phyloP scores from a whole-genome alignment of 768 basidiomycete genomes.

The Boletus eberwhitei region DNA sequence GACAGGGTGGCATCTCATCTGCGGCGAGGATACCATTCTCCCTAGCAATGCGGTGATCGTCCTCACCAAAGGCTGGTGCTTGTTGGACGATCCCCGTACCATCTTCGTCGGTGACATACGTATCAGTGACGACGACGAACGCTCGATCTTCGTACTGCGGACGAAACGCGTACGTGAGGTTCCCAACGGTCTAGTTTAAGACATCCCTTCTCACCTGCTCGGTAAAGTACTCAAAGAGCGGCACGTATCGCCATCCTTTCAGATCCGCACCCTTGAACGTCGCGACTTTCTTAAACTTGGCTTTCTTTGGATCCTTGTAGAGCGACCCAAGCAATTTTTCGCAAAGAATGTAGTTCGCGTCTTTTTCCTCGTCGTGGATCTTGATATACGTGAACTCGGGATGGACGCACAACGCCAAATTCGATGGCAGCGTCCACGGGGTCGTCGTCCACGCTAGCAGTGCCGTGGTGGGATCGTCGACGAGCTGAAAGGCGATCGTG shows the following conservation, averaged over 20 bases:
- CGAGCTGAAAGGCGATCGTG: slow-evolving; percentile 88
- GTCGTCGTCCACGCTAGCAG: slow-evolving; percentile 98
- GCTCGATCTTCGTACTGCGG: slow-evolving; percentile 84
- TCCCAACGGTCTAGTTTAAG: neutral
- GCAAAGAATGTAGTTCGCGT: slow-evolving; percentile 88
- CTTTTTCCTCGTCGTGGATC: slow-evolving; percentile 84
- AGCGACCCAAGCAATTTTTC: slow-evolving; percentile 82
- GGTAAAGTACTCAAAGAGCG: slow-evolving; percentile 95
- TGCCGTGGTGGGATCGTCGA: slow-evolving; percentile 88
- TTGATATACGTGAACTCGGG: slow-evolving; percentile 96
- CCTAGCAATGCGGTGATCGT: slow-evolving; percentile 93
- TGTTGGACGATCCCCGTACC: slow-evolving; percentile 99
- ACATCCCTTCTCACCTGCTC: slow-evolving; percentile 61
- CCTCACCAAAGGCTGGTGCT: slow-evolving; percentile 97
- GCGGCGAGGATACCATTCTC: slow-evolving; percentile 75
- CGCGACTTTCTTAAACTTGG: slow-evolving; percentile 89
- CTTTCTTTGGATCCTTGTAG: slow-evolving; percentile 97
- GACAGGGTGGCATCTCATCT: slow-evolving; percentile 96
- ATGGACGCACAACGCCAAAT: slow-evolving; percentile 92
- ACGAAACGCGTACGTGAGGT: neutral
- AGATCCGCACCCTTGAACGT: slow-evolving; percentile 88
- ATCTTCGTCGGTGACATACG: slow-evolving; percentile 88
- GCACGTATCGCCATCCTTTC: slow-evolving; percentile 94
- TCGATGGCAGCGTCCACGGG: slow-evolving; percentile 97
- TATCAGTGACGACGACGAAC: slow-evolving; percentile 85